Conservation (phyloP, 2,329 filamentous ascomycete genomes). For the Arthrobotrys pseudoclavata region DNA sequence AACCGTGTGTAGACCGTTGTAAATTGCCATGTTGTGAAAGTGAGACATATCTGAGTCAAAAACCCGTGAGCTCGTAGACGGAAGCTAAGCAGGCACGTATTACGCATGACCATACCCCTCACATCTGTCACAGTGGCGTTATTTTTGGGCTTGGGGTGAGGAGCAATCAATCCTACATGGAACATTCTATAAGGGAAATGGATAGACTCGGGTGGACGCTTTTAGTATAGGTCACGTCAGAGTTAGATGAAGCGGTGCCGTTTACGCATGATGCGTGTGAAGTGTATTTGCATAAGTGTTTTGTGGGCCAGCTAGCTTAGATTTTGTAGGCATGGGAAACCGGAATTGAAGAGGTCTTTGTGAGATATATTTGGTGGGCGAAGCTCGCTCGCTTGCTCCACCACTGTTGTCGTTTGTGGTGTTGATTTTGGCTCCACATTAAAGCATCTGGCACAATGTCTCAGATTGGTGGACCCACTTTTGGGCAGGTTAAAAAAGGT, state of each 20-base stretch:
- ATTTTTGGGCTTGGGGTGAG: constrained; percentile 31
- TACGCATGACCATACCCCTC: constrained; percentile 49
- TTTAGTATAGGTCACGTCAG: constrained; percentile 42
- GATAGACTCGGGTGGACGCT: constrained; percentile 25
- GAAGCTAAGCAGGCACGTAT: constrained; percentile 26
- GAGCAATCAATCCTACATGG: constrained; percentile 24
- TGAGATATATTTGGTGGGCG: constrained; percentile 53
- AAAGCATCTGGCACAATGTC: constrained; percentile 59
- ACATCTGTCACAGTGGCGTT: constrained; percentile 58
- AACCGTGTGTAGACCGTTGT: constrained; percentile 33
- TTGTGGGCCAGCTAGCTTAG: constrained; percentile 11
- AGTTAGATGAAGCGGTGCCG: constrained; percentile 49
- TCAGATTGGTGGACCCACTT: constrained; percentile 55
- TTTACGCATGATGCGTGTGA: constrained; percentile 27
- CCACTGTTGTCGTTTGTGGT: constrained; percentile 36
- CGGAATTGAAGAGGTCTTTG: constrained; percentile 34
- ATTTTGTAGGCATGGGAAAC: constrained; percentile 39
- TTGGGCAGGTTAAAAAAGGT: constrained; percentile 34
- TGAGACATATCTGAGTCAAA: constrained; percentile 60
- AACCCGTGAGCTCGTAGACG: constrained; percentile 31
- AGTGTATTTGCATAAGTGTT: constrained; percentile 31
- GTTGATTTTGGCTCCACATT: constrained; percentile 57
- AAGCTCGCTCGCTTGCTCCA: constrained; percentile 41
- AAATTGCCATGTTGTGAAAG: constrained; percentile 40
- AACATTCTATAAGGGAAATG: constrained; percentile 19